Evolutionary conservation across 228 moss, liverwort and hornwort species (phyloP).

Genomic region (Sphagnum fallax): DNA sequence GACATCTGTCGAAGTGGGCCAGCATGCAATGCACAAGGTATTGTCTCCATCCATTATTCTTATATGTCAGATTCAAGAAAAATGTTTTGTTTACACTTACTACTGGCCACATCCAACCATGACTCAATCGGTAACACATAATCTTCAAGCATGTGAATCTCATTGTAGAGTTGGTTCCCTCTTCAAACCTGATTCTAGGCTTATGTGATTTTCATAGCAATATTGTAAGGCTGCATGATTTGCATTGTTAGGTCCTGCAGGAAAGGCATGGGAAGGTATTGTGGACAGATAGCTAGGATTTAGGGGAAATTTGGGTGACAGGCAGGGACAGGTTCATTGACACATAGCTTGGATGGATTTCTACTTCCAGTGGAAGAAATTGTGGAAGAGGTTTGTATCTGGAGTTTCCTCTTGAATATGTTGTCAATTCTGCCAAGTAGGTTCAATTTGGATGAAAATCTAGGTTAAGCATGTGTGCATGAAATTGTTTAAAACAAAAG

Average conservation of each 20-base stretch:
- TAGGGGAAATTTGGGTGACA: slow-evolving; percentile 22
- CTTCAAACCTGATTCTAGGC: background rate
- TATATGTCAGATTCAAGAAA: background rate
- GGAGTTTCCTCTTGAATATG: background rate
- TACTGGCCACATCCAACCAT: background rate
- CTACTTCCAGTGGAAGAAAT: slow-evolving; percentile 64
- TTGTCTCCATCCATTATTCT: background rate
- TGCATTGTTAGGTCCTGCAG: too few species aligned
- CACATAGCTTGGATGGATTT: slow-evolving; percentile 55
- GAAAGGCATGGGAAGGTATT: background rate
- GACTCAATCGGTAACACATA: background rate
- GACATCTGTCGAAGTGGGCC: slow-evolving; percentile 81
- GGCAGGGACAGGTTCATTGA: slow-evolving; percentile 37
- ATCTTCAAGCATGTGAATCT: background rate
- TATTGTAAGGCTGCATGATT: background rate
- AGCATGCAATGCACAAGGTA: slow-evolving; percentile 27
- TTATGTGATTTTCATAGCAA: background rate
- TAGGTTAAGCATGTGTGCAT: background rate
- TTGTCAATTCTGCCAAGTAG: background rate
- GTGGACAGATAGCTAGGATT: slow-evolving; percentile 1
- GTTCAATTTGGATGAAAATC: too few species aligned
- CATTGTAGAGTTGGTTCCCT: background rate
- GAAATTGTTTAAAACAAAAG: slow-evolving; percentile 2
- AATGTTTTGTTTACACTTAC: background rate
- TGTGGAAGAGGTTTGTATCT: slow-evolving; percentile 53